Conservation (phyloP, 2,329 filamentous ascomycete genomes). For the Ophiostoma himal-ulmi region DNA sequence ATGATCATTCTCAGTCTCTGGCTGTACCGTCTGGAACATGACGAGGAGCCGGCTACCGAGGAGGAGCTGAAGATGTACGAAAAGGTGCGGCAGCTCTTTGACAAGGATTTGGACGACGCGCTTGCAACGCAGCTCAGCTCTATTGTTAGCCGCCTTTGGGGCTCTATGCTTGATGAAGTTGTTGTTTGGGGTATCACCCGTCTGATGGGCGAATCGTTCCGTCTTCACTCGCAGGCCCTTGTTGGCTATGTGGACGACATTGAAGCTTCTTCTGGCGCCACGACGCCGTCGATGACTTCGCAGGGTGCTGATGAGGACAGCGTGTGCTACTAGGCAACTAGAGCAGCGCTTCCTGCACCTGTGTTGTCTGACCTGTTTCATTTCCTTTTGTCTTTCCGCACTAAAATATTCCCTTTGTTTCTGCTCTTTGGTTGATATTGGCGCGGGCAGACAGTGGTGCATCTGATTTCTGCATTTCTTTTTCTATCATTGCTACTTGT, state of each 20-base stretch:
- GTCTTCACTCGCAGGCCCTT: constrained; percentile 89
- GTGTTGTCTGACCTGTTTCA: constrained; percentile 29
- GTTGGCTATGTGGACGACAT: constrained; percentile 88
- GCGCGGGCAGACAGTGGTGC: constrained; percentile 24
- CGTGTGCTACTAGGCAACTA: constrained; percentile 51
- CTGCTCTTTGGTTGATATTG: constrained; percentile 22
- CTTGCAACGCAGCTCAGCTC: constrained; percentile 83
- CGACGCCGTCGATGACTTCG: constrained; percentile 65
- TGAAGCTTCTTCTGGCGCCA: constrained; percentile 62
- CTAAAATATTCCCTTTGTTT: constrained; percentile 23
- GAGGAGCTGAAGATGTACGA: constrained; percentile 87
- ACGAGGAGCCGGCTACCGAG: constrained; percentile 81
- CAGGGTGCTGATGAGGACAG: constrained; percentile 66
- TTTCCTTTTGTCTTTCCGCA: constrained; percentile 27
- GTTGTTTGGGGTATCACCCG: constrained; percentile 97
- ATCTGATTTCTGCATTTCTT: constrained; percentile 14
- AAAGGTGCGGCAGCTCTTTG: constrained; percentile 83
- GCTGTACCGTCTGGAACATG: constrained; percentile 98
- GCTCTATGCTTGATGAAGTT: constrained; percentile 95
- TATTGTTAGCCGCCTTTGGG: constrained; percentile 93
- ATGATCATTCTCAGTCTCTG: constrained; percentile 97
- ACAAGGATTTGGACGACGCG: constrained; percentile 79
- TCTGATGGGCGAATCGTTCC: constrained; percentile 97
- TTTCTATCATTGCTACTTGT: constrained; percentile 23
- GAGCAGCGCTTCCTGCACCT: constrained; percentile 5